Base-by-base conservation (phyloP, 768 basidiomycete genomes). In the Rubroboletus satanas region DNA sequence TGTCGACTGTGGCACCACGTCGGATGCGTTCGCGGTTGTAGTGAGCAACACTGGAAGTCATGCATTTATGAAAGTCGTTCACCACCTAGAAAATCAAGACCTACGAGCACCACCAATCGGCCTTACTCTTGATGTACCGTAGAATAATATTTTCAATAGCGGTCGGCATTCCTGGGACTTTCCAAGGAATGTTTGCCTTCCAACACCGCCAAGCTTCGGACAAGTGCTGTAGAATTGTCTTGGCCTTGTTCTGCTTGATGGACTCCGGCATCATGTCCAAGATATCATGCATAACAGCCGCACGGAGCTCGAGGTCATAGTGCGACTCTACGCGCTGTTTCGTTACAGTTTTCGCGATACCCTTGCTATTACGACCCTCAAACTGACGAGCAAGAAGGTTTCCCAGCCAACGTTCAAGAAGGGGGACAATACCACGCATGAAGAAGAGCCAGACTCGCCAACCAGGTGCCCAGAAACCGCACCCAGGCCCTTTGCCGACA, bases 391-490 rank as follows among this genome's bases (percentile, higher is more conserved):
- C 97, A 54, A 99, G 87, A 59, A 99, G 74, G 71, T 99, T 99
- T 36, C 96, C 94, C 39, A 99, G 83, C 96, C 97, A 99, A 74
- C 96, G 79, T 72, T 99, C 96, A 12, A 99, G 83, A 17, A 99
- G 82, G 11, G 97, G 97, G 0, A 98, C 96, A 62, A 99, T 98
- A 52, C 97, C 97, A 54, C 97, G 86, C 87, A 99, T 90, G 81
- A 99, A 99, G 79, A 98, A 99, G 52, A 99, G 74, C 97, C 97
- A 99, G 18, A 99, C 97, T 53, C 97, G 83, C 97, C 97, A 99
- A 36, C 97, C 97, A 33, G 97, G 97, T 46, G 95, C 94, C 97
- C 97, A 99, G 80, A 99, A 98, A 54, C 97, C 97, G 66, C 91
- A 93, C 62, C 97, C 97, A 46, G 97, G 97, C 62, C 97, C 97